A percentile compares a stretch with the other conserved stretches of the same genome.
phyloP scores from a whole-genome alignment of 768 basidiomycete species.

The Rickenella mellea region DNA sequence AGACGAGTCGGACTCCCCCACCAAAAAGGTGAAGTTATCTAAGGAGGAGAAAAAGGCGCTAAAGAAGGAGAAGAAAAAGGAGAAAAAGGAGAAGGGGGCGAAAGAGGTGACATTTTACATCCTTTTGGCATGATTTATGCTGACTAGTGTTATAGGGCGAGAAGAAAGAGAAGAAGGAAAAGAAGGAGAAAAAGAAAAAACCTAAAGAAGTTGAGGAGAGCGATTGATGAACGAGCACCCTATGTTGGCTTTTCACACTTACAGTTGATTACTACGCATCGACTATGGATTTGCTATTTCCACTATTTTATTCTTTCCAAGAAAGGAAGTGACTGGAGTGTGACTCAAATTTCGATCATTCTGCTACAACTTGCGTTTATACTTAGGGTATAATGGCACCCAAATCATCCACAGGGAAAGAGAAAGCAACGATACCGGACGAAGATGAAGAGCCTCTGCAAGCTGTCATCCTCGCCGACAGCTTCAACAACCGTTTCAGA shows the following conservation, averaged over 20 bases:
- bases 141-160: background rate
- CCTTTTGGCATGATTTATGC: constrained; percentile 1
- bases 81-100: constrained; percentile 41
- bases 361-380: too few species aligned
- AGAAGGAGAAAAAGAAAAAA: constrained; percentile 29
- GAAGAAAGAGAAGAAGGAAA: constrained; percentile 23
- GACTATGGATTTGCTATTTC: too few species aligned
- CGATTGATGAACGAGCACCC: too few species aligned
- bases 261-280: too few species aligned
- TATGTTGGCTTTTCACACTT: too few species aligned
- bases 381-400: constrained; percentile 44
- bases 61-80: constrained; percentile 68
- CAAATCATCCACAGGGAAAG: constrained; percentile 49
- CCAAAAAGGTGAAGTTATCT: constrained; percentile 67
- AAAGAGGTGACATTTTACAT: constrained; percentile 24
- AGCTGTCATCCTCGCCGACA: constrained; percentile 92
- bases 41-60: constrained; percentile 84
- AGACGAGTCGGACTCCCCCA: constrained; percentile 19
- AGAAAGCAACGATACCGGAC: constrained; percentile 43
- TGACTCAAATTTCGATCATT: too few species aligned
- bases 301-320: too few species aligned
- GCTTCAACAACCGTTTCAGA: constrained; percentile 88
- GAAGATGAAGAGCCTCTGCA: constrained; percentile 84
- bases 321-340: too few species aligned
- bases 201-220: constrained; percentile 9